phyloP scores from a whole-genome alignment of 179 eudicot species.

The Spergularia azorica region DNA sequence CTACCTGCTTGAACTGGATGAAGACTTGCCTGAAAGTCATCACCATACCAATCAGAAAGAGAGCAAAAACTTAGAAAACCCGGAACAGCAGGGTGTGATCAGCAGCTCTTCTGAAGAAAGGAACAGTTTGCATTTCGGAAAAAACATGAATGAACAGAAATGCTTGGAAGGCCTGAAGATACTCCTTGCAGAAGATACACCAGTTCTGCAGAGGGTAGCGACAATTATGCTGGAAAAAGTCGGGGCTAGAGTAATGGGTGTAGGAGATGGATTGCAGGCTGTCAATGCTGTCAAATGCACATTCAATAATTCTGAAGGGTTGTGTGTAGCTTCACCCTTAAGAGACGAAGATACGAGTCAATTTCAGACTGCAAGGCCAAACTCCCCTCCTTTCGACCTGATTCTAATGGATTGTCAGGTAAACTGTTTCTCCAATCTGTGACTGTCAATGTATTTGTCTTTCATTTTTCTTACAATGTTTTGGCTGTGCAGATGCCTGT shows the following conservation, averaged over 20 bases:
- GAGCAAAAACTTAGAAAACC: slow-evolving; percentile 17
- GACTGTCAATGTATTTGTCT: too few species aligned
- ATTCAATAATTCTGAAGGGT: slow-evolving; percentile 25
- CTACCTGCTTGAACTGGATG: slow-evolving; percentile 45
- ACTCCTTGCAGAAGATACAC: slow-evolving; percentile 94
- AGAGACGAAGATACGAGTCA: slow-evolving; percentile 26
- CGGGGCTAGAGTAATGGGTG: slow-evolving; percentile 80
- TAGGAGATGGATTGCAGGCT: slow-evolving; percentile 89
- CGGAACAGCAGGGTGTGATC: slow-evolving; percentile 17
- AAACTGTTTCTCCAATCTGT: slow-evolving; percentile 7
- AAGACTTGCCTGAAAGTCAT: slow-evolving; percentile 36
- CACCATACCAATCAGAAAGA: slow-evolving; percentile 20
- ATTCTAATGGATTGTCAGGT: slow-evolving; percentile 96
- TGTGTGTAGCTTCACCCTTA: slow-evolving; percentile 24
- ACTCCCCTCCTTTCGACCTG: slow-evolving; percentile 51
- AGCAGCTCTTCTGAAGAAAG: slow-evolving; percentile 28
- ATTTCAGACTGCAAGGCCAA: slow-evolving; percentile 17
- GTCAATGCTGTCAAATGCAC: slow-evolving; percentile 60
- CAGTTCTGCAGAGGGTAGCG: slow-evolving; percentile 87
- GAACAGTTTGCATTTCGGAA: slow-evolving; percentile 27
- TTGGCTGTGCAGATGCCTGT: slow-evolving; percentile 76
- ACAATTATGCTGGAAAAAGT: slow-evolving; percentile 92
- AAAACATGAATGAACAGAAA: slow-evolving; percentile 41
- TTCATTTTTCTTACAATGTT: not conserved
- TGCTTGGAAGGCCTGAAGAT: slow-evolving; percentile 65